Evolutionary conservation across 2,329 filamentous ascomycete species (phyloP), one percentile per base, ranked within the genome.

Genomic region (Blumeria hordei): DNA sequence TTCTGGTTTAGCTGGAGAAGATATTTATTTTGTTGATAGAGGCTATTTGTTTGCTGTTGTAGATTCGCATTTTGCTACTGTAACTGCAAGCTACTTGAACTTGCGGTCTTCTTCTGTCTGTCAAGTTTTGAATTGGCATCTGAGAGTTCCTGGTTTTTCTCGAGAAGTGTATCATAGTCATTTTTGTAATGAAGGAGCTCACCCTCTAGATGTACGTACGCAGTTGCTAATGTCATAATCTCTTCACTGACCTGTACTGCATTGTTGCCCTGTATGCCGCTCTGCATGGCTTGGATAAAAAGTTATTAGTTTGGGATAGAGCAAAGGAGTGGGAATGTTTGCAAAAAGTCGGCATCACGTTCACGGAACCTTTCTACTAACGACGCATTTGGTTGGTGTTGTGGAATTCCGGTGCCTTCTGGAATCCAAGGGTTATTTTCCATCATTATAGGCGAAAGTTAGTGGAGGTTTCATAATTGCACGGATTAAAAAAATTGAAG

Each of bases 1-100:
- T 51, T 51, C 49, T 51, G 28, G 32, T 34, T 51, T 51, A n/a
- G 49, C 33, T 51, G 49, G 37, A 41, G 37, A 45, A 45, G 41
- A 18, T 3, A 45, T 45, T 45, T 18, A 51, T 34, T 51, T 51
- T 51, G 32, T 36, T 51, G 28, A n/a, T 36, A 28, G 28, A 36
- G 33, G 28, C 12, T 14, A 51, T 3, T 36, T 5, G 6, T 51
- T 34, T 51, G 32, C 32, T 51, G 49, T 36, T 51, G 28, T 28
- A 35, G 49, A 9, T 18, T 45, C 14, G 41, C 16, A 45, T 16
- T 51, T 18, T 51, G 32, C n/a, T 51, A 28, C 32, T 51, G 28
- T 51, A 51, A 34, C 49, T 51, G 32, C 49, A 34, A 36, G 49
- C 11, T 16, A 51, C 32, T 36, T 34, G 21, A 34, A 34, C 45